Conservation (phyloP, 768 basidiomycete species). For the Candolleomyces efflorescens region DNA sequence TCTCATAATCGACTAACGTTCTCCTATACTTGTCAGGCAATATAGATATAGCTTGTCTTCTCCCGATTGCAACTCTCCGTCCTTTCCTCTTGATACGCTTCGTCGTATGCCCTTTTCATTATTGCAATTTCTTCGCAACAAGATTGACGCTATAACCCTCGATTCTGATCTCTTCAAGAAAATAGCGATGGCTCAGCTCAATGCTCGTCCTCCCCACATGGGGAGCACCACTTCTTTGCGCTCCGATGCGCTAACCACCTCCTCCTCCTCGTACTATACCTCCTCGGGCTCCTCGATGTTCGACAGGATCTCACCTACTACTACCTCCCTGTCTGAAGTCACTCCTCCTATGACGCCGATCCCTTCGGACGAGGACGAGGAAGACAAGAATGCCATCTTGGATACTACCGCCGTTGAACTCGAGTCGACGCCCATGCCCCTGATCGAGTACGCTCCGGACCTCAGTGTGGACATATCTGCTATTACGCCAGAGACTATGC, state of each 20-base stretch:
- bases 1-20: background rate
- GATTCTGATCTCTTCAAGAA: background rate
- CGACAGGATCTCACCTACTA: background rate
- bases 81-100: background rate
- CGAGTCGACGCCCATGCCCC: background rate
- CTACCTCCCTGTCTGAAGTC: conserved; percentile 15
- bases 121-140: background rate
- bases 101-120: background rate
- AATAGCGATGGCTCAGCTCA: background rate
- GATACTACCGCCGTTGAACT: background rate
- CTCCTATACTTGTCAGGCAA: background rate
- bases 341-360: conserved; percentile 19
- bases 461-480: background rate
- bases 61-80: background rate
- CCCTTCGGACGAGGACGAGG: background rate
- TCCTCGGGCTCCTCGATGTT: conserved; percentile 12
- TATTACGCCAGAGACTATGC: background rate
- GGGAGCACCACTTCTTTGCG: background rate
- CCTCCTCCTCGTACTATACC: conserved; percentile 8
- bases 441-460: background rate
- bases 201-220: background rate
- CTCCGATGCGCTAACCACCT: background rate
- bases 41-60: background rate
- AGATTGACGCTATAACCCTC: background rate
- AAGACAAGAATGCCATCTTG: background rate